A percentile compares a stretch with the other conserved stretches of the same genome.
These are phyloP conservation scores for Phialophora chinensis DNA, from an alignment of 2,329 filamentous ascomycete genomes.

Conservation along the genomic window DNA sequence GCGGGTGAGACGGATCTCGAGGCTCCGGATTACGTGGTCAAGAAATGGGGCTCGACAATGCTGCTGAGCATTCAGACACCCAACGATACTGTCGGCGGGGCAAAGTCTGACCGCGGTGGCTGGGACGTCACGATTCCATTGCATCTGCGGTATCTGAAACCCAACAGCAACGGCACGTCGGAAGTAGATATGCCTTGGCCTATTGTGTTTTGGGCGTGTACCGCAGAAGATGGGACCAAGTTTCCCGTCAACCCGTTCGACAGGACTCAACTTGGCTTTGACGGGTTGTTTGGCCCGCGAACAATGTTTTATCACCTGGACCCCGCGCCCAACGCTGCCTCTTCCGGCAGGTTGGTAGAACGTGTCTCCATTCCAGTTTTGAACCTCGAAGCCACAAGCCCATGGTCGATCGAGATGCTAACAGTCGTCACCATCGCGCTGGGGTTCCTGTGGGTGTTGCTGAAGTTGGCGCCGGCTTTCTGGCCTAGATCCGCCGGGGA, in stretches of 20 bases:
- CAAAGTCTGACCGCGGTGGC: slow-evolving; percentile 11
- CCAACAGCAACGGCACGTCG: slow-evolving; percentile 47
- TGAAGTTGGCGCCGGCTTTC: slow-evolving; percentile 57
- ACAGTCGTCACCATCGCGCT: slow-evolving; percentile 65
- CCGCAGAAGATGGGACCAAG: slow-evolving; percentile 61
- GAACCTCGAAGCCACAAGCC: slow-evolving; percentile 57
- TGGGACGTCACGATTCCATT: slow-evolving; percentile 68
- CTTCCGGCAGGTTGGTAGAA: slow-evolving; percentile 55
- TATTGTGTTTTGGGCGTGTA: slow-evolving; percentile 88
- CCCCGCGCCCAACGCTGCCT: slow-evolving; percentile 51
- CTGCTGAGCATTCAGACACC: slow-evolving; percentile 75
- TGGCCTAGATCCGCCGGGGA: slow-evolving; percentile 14
- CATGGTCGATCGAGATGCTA: slow-evolving; percentile 57
- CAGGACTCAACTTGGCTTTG: slow-evolving; percentile 81
- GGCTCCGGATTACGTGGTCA: slow-evolving; percentile 80
- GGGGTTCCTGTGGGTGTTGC: slow-evolving; percentile 73
- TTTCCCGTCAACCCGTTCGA: slow-evolving; percentile 85
- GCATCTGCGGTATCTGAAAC: slow-evolving; percentile 81
- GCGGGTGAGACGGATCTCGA: slow-evolving; percentile 85
- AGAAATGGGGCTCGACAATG: slow-evolving; percentile 78
- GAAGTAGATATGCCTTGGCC: slow-evolving; percentile 75
- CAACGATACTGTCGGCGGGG: slow-evolving; percentile 29
- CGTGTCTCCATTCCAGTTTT: slow-evolving; percentile 70
- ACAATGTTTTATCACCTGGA: slow-evolving; percentile 83
- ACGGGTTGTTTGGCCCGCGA: slow-evolving; percentile 74